These are phyloP conservation scores for Alliaria petiolata DNA, from an alignment of 345 rosid genomes.

Conservation along the genomic window DNA sequence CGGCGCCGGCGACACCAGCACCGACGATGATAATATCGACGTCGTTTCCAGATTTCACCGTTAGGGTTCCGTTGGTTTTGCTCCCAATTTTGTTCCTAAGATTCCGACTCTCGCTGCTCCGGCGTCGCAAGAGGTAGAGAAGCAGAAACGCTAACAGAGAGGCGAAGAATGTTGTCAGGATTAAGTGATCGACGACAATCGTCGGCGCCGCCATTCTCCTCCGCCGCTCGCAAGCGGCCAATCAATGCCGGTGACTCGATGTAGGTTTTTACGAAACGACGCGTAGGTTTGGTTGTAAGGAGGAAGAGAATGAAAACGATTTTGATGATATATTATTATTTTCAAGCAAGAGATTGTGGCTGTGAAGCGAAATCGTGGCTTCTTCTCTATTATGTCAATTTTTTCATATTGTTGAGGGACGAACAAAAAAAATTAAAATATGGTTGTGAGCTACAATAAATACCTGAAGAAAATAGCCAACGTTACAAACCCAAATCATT, in stretches of 20 bases:
- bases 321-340: neutral
- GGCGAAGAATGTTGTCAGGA: slow-evolving; percentile 7
- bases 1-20: slow-evolving; percentile 86
- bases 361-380: slow-evolving; percentile 22
- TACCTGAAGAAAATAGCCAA: neutral
- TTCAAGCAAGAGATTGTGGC: slow-evolving; percentile 15
- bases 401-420: neutral
- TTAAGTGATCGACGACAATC: slow-evolving; percentile 7
- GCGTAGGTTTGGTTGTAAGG: neutral
- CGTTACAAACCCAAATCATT: neutral
- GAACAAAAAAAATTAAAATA: neutral
- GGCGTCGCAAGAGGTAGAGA: slow-evolving; percentile 26
- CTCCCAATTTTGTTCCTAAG: neutral
- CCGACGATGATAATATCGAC: slow-evolving; percentile 68
- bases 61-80: neutral
- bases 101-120: neutral
- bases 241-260: slow-evolving; percentile 1
- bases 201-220: neutral
- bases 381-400: neutral
- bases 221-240: slow-evolving; percentile 10
- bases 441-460: neutral
- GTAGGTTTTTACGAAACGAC: neutral
- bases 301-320: neutral
- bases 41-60: slow-evolving; percentile 7
- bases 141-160: slow-evolving; percentile 10